Evolutionary conservation across 331 rosid species (phyloP).

Genomic region (Malus hybrid): DNA sequence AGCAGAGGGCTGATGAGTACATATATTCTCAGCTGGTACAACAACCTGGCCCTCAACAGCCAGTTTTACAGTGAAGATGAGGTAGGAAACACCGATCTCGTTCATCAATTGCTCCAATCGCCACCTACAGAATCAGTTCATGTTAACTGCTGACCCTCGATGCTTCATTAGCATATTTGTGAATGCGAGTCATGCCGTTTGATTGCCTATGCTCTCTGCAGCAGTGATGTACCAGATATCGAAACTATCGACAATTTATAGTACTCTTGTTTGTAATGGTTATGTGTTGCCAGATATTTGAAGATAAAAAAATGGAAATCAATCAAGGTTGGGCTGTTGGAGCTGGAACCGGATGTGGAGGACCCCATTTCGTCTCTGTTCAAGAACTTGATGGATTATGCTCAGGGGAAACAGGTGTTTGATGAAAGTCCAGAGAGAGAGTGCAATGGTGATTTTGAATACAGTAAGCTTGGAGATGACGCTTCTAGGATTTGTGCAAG

Average conservation of each 20-base stretch:
- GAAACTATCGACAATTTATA: not conserved
- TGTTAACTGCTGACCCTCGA: not conserved
- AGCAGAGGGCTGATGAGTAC: constrained; percentile 88
- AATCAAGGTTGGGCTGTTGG: too few relatives aligned
- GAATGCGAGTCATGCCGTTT: not conserved
- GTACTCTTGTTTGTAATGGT: not conserved
- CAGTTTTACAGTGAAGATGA: constrained; percentile 1
- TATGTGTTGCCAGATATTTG: not conserved
- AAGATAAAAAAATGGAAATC: not conserved
- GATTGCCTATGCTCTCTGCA: not conserved
- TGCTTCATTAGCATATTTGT: not conserved
- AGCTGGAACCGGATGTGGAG: not conserved
- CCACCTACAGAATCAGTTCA: not conserved
- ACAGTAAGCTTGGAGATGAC: too few relatives aligned
- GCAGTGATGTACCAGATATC: not conserved
- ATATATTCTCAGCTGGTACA: constrained; percentile 82
- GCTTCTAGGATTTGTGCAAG: too few relatives aligned
- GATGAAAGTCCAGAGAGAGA: too few relatives aligned
- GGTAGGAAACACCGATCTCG: not conserved
- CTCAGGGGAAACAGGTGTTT: too few relatives aligned
- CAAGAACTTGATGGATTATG: too few relatives aligned
- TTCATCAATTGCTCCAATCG: not conserved
- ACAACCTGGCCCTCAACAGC: constrained; percentile 51
- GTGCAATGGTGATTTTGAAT: too few relatives aligned
- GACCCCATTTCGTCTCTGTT: too few relatives aligned